These are phyloP conservation scores for Aspergillus bridgeri DNA, from an alignment of 495 filamentous ascomycete species.

Conservation along the genomic window DNA sequence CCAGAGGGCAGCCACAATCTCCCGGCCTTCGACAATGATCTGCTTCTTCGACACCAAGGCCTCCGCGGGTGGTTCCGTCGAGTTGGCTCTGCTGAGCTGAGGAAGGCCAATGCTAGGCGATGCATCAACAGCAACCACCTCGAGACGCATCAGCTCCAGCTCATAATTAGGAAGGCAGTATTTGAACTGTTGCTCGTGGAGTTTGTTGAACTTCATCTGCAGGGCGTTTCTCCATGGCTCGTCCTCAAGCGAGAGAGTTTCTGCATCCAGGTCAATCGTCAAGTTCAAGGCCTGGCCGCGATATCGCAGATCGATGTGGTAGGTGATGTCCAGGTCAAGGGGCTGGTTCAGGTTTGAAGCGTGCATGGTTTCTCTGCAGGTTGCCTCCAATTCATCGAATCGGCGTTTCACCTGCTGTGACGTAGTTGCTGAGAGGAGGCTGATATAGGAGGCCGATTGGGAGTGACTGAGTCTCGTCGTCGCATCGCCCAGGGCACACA, in stretches of 20 bases:
- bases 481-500: constrained; percentile 49
- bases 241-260: constrained; percentile 25
- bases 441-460: constrained; percentile 42
- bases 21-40: constrained; percentile 39
- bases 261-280: constrained; percentile 33
- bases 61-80: constrained; percentile 25
- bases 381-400: constrained; percentile 22
- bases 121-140: constrained; percentile 40
- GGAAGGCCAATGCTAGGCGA: constrained; percentile 38
- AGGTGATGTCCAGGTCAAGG: constrained; percentile 25
- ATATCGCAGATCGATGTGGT: constrained; percentile 47
- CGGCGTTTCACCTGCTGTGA: constrained; percentile 21
- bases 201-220: constrained; percentile 34
- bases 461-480: constrained; percentile 47
- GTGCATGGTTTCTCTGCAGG: constrained; percentile 19
- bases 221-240: constrained; percentile 22
- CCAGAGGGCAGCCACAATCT: constrained; percentile 40
- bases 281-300: constrained; percentile 48
- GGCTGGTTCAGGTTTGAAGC: constrained; percentile 16
- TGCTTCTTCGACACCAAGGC: constrained; percentile 30
- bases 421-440: constrained; percentile 28
- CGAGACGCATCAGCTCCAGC: constrained; percentile 46
- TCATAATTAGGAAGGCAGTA: constrained; percentile 42
- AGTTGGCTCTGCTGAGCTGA: constrained; percentile 23
- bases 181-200: constrained; percentile 47